A percentile compares a stretch with the other conserved stretches of the same genome.
These are phyloP conservation scores for Xylariaceae sp. DNA, from an alignment of 2,329 filamentous ascomycete genomes.

Conservation along the genomic window DNA sequence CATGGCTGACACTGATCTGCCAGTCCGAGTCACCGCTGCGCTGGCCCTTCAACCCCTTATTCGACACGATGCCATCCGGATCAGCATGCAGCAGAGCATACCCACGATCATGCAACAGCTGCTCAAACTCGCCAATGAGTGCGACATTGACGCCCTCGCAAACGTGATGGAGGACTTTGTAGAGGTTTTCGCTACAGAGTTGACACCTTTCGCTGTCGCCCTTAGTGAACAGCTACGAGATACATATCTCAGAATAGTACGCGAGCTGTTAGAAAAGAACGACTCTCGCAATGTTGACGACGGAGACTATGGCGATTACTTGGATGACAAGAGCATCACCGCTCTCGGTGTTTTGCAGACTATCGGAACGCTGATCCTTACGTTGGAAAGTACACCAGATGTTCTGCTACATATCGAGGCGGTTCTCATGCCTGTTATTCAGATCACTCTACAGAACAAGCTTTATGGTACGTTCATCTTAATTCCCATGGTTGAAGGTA, in stretches of 20 bases:
- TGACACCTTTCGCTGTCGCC: slow-evolving; percentile 95
- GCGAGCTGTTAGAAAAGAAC: slow-evolving; percentile 86
- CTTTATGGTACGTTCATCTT: slow-evolving; percentile 65
- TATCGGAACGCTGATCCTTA: slow-evolving; percentile 94
- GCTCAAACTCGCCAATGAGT: slow-evolving; percentile 93
- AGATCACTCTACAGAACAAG: slow-evolving; percentile 94
- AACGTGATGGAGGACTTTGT: slow-evolving; percentile 99
- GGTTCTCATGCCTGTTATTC: slow-evolving; percentile 95
- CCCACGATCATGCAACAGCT: slow-evolving; percentile 99
- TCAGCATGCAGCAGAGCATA: slow-evolving; percentile 96
- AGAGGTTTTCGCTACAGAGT: slow-evolving; percentile 93
- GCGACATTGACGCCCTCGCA: slow-evolving; percentile 92
- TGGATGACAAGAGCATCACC: slow-evolving; percentile 98
- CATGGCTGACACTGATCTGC: slow-evolving; percentile 90
- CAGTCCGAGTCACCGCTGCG: slow-evolving; percentile 89
- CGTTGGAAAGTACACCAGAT: slow-evolving; percentile 93
- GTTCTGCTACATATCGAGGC: slow-evolving; percentile 92
- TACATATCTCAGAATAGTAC: slow-evolving; percentile 90
- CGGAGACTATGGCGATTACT: slow-evolving; percentile 79
- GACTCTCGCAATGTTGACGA: slow-evolving; percentile 71
- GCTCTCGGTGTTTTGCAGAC: slow-evolving; percentile 94
- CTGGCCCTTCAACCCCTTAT: slow-evolving; percentile 94
- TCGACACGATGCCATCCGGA: slow-evolving; percentile 87
- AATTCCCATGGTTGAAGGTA: background rate
- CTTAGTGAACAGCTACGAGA: slow-evolving; percentile 93